These are phyloP conservation scores for Dryas octopetala DNA, from an alignment of 306 rosid species.

Conservation along the genomic window DNA sequence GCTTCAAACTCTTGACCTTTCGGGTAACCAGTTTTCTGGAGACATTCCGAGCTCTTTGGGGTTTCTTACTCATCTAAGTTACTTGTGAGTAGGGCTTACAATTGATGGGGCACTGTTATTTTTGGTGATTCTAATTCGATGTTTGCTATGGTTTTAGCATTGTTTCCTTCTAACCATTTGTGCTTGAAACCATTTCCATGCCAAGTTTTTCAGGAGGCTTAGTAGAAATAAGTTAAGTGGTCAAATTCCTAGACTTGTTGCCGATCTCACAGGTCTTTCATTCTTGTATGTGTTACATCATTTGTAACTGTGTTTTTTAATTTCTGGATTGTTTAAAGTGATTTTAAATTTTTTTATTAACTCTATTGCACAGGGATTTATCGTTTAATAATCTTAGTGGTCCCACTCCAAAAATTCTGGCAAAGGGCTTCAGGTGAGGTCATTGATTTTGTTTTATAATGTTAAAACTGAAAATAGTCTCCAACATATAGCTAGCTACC, in stretches of 20 bases:
- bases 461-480: background rate
- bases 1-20: slow-evolving; percentile 88
- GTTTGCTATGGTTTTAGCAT: background rate
- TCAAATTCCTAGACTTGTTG: slow-evolving; percentile 76
- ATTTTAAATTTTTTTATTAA: slow-evolving; percentile 10
- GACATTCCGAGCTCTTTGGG: slow-evolving; percentile 83
- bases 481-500: background rate
- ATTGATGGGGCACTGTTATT: slow-evolving; percentile 14
- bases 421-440: slow-evolving; percentile 86
- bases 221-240: slow-evolving; percentile 75
- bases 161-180: slow-evolving; percentile 33
- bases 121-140: background rate
- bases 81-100: slow-evolving; percentile 77
- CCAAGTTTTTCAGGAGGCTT: slow-evolving; percentile 92
- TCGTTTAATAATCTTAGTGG: slow-evolving; percentile 95
- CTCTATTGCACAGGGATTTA: slow-evolving; percentile 60
- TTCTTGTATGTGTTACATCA: slow-evolving; percentile 62
- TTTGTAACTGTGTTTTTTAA: slow-evolving; percentile 19
- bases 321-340: slow-evolving; percentile 6
- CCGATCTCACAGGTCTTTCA: slow-evolving; percentile 75
- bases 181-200: slow-evolving; percentile 43
- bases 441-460: background rate
- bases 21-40: slow-evolving; percentile 75
- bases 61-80: slow-evolving; percentile 64
- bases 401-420: slow-evolving; percentile 80